A percentile compares a stretch with the other conserved stretches of the same genome.
These are phyloP conservation scores for Trametes hirsuta DNA, from an alignment of 1,284 basidiomycete genomes.

Conservation along the genomic window DNA sequence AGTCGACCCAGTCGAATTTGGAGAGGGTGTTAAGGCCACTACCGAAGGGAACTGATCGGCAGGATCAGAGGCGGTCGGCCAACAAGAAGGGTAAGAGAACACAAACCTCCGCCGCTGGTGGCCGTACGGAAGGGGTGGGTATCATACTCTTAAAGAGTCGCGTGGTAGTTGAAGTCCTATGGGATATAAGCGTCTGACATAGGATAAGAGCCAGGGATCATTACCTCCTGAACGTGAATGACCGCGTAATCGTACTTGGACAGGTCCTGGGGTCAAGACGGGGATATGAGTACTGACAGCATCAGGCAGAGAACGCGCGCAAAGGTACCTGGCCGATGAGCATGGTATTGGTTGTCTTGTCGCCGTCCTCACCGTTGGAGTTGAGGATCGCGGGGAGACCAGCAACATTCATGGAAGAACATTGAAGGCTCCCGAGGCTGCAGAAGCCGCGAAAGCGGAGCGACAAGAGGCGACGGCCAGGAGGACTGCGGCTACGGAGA, in stretches of 20 bases:
- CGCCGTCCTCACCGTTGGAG: constrained; percentile 5
- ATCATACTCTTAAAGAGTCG: constrained; percentile 10
- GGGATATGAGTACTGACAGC: not conserved
- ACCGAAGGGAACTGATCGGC: constrained; percentile 2
- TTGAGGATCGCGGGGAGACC: constrained; percentile 14
- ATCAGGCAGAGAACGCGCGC: not conserved
- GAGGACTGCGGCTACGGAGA: not conserved
- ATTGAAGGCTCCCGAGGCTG: constrained; percentile 5
- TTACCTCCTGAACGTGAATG: constrained; percentile 16
- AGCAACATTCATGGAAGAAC: constrained; percentile 13
- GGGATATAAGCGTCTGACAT: not conserved
- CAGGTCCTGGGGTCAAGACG: not conserved
- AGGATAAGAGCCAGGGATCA: not conserved
- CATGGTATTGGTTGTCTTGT: constrained; percentile 14
- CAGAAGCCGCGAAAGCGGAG: not conserved
- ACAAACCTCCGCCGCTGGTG: constrained; percentile 10
- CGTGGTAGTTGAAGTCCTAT: constrained; percentile 21
- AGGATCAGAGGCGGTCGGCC: not conserved
- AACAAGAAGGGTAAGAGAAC: not conserved
- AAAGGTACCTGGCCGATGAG: constrained; percentile 6
- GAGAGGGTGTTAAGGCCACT: constrained; percentile 16
- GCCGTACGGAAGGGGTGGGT: constrained; percentile 16
- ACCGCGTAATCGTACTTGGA: constrained; percentile 4
- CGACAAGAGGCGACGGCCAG: not conserved
- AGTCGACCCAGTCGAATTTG: constrained; percentile 16